Percentiles rank a stretch among this genome's conserved stretches.
phyloP scores from a whole-genome alignment of 1,284 basidiomycete genomes.

The Sporisorium iseilematis-ciliati region DNA sequence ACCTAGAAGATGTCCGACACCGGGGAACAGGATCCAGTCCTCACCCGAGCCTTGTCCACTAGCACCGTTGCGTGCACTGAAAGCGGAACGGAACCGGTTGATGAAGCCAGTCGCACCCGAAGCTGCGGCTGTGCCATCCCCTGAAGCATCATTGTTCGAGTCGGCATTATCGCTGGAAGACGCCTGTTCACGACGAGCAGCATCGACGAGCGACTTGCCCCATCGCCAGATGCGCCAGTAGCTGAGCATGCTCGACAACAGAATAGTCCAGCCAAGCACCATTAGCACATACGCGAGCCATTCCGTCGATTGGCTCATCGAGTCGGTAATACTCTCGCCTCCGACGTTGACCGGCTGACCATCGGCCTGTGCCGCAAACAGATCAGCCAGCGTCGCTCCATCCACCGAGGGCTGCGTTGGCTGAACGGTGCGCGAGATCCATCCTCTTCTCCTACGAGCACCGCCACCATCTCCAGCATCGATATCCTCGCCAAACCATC shows the following conservation, averaged over 20 bases:
- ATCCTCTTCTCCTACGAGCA: constrained; percentile 13
- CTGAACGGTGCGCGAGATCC: constrained; percentile 26
- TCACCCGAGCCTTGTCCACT: constrained; percentile 37
- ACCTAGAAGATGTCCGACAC: constrained; percentile 37
- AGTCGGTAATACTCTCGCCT: constrained; percentile 70
- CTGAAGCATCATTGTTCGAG: constrained; percentile 2
- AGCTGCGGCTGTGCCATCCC: neutral
- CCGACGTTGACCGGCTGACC: constrained; percentile 67
- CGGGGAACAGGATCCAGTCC: constrained; percentile 64
- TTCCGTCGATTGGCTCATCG: constrained; percentile 74
- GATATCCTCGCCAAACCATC: constrained; percentile 55
- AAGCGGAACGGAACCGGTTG: constrained; percentile 31
- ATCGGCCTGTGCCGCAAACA: constrained; percentile 68
- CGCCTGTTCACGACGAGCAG: constrained; percentile 51
- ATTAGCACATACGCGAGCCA: constrained; percentile 92
- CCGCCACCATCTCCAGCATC: constrained; percentile 11
- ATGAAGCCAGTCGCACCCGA: constrained; percentile 46
- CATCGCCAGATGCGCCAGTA: constrained; percentile 74
- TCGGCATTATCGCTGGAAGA: constrained; percentile 5
- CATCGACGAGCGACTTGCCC: constrained; percentile 61
- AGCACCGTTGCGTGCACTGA: constrained; percentile 16
- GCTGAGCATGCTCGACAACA: constrained; percentile 77
- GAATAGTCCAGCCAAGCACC: constrained; percentile 89
- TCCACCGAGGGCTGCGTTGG: constrained; percentile 15
- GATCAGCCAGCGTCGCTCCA: constrained; percentile 51